These are phyloP conservation scores for Kwoniella heveanensis DNA, from an alignment of 768 basidiomycete genomes.

Conservation along the genomic window DNA sequence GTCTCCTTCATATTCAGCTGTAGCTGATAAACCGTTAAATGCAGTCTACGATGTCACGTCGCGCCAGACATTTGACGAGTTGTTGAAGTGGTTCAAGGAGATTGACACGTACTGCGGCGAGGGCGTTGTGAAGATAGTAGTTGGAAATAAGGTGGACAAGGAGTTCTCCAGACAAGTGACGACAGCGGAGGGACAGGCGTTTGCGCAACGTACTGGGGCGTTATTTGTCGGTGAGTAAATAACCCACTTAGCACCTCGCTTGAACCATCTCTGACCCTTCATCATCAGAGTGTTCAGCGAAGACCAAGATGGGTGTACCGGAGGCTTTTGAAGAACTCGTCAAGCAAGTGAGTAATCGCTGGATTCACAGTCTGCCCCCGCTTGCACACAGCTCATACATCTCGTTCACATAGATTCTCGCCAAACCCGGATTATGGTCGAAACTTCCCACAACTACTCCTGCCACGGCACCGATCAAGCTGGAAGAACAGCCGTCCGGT, in stretches of 20 bases:
- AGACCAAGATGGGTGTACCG: slow-evolving; percentile 80
- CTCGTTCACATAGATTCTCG: slow-evolving; percentile 60
- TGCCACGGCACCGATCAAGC: slow-evolving; percentile 9
- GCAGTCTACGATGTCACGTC: slow-evolving; percentile 94
- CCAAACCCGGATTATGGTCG: slow-evolving; percentile 77
- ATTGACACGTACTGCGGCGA: slow-evolving; percentile 87
- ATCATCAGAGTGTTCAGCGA: slow-evolving; percentile 80
- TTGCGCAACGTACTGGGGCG: slow-evolving; percentile 77
- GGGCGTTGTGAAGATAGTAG: slow-evolving; percentile 88
- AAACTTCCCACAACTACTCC: slow-evolving; percentile 7
- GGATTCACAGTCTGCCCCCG: too few species aligned
- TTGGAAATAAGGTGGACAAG: slow-evolving; percentile 91
- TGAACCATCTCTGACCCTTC: background rate
- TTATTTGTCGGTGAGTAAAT: slow-evolving; percentile 70
- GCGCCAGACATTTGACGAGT: slow-evolving; percentile 86
- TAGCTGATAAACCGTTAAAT: background rate
- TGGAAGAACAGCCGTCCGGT: slow-evolving; percentile 15
- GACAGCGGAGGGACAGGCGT: slow-evolving; percentile 72
- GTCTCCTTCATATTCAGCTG: background rate
- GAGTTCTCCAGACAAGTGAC: slow-evolving; percentile 89
- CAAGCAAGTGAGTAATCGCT: slow-evolving; percentile 62
- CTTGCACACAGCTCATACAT: too few species aligned
- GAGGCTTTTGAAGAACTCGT: slow-evolving; percentile 79
- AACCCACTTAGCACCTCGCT: too few species aligned
- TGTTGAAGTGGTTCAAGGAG: slow-evolving; percentile 87